Conservation (phyloP, 2,329 filamentous ascomycete species). For the Stemphylium vesicarium region DNA sequence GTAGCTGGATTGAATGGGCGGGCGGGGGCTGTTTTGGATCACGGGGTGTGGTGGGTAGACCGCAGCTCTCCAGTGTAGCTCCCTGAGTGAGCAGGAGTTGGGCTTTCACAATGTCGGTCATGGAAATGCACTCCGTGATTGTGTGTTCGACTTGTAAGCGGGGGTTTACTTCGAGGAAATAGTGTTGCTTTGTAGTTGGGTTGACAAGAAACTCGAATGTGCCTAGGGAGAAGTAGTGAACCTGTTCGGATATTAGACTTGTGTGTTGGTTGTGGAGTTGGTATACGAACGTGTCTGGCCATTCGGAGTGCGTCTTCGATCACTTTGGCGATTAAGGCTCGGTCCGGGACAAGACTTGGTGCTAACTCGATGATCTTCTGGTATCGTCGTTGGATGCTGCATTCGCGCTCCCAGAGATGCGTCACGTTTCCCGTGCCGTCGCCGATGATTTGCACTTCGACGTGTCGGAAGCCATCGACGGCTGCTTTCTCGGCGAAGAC, state of each 20-base stretch:
- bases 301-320: slow-evolving; percentile 62
- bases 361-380: slow-evolving; percentile 68
- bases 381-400: slow-evolving; percentile 65
- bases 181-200: slow-evolving; percentile 57
- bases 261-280: rapidly evolving
- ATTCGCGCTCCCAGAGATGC: slow-evolving; percentile 67
- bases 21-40: slow-evolving; percentile 48
- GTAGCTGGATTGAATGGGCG: slow-evolving; percentile 61
- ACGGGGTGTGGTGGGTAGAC: slow-evolving; percentile 28
- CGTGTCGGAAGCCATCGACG: slow-evolving; percentile 65
- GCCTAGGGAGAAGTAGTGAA: slow-evolving; percentile 64
- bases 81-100: slow-evolving; percentile 64
- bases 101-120: slow-evolving; percentile 61
- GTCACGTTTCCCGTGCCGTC: slow-evolving; percentile 60
- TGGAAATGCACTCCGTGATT: slow-evolving; percentile 63
- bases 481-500: slow-evolving; percentile 69
- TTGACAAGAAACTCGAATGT: slow-evolving; percentile 70
- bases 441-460: slow-evolving; percentile 67
- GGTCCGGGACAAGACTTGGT: slow-evolving; percentile 58
- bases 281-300: slow-evolving; percentile 52
- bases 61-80: slow-evolving; percentile 47
- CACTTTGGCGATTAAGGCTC: slow-evolving; percentile 56
- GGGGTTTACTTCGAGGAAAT: slow-evolving; percentile 67
- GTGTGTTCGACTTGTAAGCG: slow-evolving; percentile 68
- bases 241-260: slow-evolving; percentile 34